A percentile compares a stretch with the other conserved stretches of the same genome.
These are phyloP conservation scores for Aspergillus spinulosporus DNA, from an alignment of 2,329 filamentous ascomycete species.

Conservation along the genomic window DNA sequence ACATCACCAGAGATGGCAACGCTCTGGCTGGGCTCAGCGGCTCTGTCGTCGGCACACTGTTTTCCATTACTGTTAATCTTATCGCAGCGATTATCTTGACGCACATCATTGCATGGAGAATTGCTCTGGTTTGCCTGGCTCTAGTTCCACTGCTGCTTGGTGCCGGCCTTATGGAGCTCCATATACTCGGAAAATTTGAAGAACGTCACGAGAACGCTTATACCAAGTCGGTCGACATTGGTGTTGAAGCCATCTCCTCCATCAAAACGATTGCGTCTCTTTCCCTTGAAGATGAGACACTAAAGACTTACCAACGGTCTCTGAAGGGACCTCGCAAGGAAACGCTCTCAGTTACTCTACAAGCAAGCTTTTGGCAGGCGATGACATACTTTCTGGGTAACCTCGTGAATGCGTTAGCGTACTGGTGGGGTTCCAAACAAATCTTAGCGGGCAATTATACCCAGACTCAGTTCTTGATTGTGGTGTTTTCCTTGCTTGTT, in stretches of 20 bases:
- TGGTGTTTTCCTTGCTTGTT: slow-evolving; percentile 69
- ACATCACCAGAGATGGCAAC: slow-evolving; percentile 69
- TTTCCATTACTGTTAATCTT: slow-evolving; percentile 68
- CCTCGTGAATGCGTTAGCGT: slow-evolving; percentile 71
- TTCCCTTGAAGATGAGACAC: slow-evolving; percentile 53
- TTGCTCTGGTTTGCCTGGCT: slow-evolving; percentile 70
- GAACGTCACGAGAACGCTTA: slow-evolving; percentile 54
- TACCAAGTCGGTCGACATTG: slow-evolving; percentile 52
- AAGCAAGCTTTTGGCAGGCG: slow-evolving; percentile 49
- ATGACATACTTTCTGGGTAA: slow-evolving; percentile 55
- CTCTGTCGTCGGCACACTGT: slow-evolving; percentile 67
- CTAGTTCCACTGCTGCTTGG: slow-evolving; percentile 68
- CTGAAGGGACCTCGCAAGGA: slow-evolving; percentile 51
- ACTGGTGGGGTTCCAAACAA: slow-evolving; percentile 76
- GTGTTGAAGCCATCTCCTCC: slow-evolving; percentile 53
- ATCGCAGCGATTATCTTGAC: slow-evolving; percentile 67
- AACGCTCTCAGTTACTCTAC: slow-evolving; percentile 50
- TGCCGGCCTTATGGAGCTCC: slow-evolving; percentile 68
- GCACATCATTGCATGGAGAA: slow-evolving; percentile 73
- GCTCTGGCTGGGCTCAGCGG: slow-evolving; percentile 68
- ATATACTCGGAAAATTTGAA: slow-evolving; percentile 60
- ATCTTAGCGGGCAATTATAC: slow-evolving; percentile 67
- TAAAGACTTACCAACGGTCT: slow-evolving; percentile 48
- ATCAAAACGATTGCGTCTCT: slow-evolving; percentile 55
- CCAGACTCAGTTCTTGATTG: slow-evolving; percentile 71